Percentiles rank a stretch among this genome's conserved stretches.
Conservation (phyloP, 208 protist genomes). For the Phytomonas serpens region DNA sequence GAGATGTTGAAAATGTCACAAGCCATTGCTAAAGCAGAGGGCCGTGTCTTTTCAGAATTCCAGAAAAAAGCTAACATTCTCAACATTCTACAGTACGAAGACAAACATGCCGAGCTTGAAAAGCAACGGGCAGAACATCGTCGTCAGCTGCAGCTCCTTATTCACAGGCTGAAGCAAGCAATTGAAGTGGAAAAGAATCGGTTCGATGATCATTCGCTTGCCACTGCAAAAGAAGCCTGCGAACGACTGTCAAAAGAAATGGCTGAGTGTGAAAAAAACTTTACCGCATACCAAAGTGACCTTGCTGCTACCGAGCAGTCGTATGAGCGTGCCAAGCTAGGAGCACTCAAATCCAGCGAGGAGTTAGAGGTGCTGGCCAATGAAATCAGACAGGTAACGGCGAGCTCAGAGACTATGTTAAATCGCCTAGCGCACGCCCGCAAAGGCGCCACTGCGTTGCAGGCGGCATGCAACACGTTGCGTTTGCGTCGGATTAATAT, state of each 20-base stretch:
- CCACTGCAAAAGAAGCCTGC: conserved; percentile 32
- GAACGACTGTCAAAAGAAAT: conserved; percentile 37
- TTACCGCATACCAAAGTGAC: conserved; percentile 39
- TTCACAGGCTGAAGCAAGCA: conserved; percentile 70
- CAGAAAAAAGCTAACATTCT: conserved; percentile 71
- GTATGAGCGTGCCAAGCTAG: conserved; percentile 23
- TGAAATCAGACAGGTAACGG: conserved; percentile 39
- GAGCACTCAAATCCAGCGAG: conserved; percentile 24
- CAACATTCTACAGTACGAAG: conserved; percentile 89
- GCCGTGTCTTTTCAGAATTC: conserved; percentile 87
- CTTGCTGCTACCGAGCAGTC: conserved; percentile 45
- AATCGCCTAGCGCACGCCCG: conserved; percentile 45
- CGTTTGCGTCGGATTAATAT: conserved; percentile 65
- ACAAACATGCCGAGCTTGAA: conserved; percentile 28
- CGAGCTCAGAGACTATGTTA: conserved; percentile 48
- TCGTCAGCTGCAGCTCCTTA: conserved; percentile 62
- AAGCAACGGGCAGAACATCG: conserved; percentile 55
- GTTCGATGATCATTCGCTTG: conserved; percentile 22
- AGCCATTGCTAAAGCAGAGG: conserved; percentile 69
- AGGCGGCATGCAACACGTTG: conserved; percentile 77
- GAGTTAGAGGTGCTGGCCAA: conserved; percentile 55
- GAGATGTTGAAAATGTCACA: conserved; percentile 39
- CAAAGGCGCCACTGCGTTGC: conserved; percentile 49
- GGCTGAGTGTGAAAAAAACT: conserved; percentile 48
- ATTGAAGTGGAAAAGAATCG: conserved; percentile 66